These are phyloP conservation scores for Rhodosporidiobolus odoratus DNA, from an alignment of 768 basidiomycete species.

Conservation along the genomic window DNA sequence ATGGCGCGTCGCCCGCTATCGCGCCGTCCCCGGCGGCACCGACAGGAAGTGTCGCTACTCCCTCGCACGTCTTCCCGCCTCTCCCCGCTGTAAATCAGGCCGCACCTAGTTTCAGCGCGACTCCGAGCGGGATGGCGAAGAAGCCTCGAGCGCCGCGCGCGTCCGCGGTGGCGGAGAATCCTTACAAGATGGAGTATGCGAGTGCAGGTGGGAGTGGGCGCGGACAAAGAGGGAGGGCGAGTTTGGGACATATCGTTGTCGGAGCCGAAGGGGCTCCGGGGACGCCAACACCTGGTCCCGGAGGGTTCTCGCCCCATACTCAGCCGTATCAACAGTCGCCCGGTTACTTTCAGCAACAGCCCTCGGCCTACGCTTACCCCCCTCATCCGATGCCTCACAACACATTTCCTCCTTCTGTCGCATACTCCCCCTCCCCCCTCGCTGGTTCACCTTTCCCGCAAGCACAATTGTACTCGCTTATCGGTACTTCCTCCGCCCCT, in stretches of 20 bases:
- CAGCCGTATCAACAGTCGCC: no score
- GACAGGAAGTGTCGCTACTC: no score
- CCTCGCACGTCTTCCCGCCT: no score
- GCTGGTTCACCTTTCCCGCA: not conserved
- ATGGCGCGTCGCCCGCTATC: not conserved
- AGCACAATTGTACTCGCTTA: not conserved
- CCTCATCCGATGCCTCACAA: no score
- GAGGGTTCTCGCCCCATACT: no score
- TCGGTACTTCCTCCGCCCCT: not conserved
- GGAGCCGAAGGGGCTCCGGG: not conserved
- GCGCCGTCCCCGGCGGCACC: not conserved
- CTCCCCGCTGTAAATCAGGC: no score
- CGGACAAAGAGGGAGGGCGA: not conserved
- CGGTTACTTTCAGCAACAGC: no score
- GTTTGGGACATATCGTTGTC: not conserved
- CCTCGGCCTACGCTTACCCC: no score
- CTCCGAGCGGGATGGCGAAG: not conserved
- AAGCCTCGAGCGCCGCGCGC: not conserved
- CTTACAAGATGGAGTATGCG: constrained; percentile 20
- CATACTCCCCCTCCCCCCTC: not conserved
- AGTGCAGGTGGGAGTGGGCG: constrained; percentile 1
- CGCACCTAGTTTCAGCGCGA: no score
- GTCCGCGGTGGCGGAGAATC: not conserved
- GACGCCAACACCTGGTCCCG: not conserved
- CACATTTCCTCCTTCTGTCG: not conserved